Evolutionary conservation across 225 moss, liverwort and hornwort genomes (phyloP).

Genomic region (Sphagnum contortum): DNA sequence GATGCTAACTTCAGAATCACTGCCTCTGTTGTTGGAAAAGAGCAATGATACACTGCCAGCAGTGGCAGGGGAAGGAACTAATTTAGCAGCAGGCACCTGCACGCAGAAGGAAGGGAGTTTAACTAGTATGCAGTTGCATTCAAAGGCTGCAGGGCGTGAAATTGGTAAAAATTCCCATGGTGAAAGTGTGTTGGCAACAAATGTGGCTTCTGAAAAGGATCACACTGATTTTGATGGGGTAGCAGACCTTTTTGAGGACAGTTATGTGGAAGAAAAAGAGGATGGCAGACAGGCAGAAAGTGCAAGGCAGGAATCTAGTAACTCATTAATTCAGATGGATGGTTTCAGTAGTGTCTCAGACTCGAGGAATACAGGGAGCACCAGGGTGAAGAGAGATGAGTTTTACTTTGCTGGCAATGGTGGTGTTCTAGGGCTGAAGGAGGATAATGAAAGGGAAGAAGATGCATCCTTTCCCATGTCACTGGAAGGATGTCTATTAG

Average conservation of each 20-base stretch:
- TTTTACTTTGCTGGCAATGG: conserved; percentile 14
- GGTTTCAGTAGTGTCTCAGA: conserved; percentile 38
- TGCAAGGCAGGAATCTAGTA: conserved; percentile 4
- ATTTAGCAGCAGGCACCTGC: not conserved
- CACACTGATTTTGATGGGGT: conserved; percentile 45
- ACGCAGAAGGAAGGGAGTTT: conserved; percentile 4
- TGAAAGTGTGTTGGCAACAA: not conserved
- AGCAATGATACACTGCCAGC: not conserved
- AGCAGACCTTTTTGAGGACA: conserved; percentile 47
- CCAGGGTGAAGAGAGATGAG: conserved; percentile 13
- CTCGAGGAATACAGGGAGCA: conserved; percentile 8
- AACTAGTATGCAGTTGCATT: not conserved
- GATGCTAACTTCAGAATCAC: no score
- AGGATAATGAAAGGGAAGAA: conserved; percentile 21
- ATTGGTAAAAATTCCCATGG: not conserved
- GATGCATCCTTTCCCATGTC: conserved; percentile 54
- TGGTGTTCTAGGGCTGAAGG: conserved; percentile 29
- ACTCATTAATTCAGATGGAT: conserved; percentile 14
- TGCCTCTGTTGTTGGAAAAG: no score
- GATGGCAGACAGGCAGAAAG: conserved; percentile 11
- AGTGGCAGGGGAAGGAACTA: conserved; percentile 7
- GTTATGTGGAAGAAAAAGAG: conserved; percentile 5
- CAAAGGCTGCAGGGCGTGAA: not conserved
- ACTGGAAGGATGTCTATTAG: conserved; percentile 81
- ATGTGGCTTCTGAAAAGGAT: conserved; percentile 11